A percentile compares a stretch with the other conserved stretches of the same genome.
Conservation (phyloP, 2,329 filamentous ascomycete species). For the Ophiosphaerella herpotricha region DNA sequence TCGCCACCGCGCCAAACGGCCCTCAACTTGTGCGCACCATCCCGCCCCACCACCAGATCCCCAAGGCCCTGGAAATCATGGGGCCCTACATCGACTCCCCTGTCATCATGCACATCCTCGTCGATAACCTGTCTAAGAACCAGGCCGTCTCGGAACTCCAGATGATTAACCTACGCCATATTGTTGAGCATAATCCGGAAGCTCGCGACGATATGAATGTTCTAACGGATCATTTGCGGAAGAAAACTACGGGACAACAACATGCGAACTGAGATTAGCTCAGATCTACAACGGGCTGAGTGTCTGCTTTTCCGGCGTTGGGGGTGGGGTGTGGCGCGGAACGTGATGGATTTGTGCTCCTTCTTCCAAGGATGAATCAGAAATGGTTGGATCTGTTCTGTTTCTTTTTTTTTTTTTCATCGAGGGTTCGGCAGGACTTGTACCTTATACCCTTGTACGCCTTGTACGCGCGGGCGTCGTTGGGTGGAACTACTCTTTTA, state of each 20-base stretch:
- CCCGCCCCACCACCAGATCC: slow-evolving; percentile 38
- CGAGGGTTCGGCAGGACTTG: no score
- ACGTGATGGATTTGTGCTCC: no score
- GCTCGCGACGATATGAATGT: slow-evolving; percentile 62
- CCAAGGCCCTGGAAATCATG: slow-evolving; percentile 48
- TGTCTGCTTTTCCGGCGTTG: background rate
- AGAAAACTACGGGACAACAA: slow-evolving; percentile 7
- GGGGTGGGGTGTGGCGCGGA: no score
- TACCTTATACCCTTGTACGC: no score
- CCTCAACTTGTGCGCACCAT: slow-evolving; percentile 5
- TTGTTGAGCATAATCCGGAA: slow-evolving; percentile 68
- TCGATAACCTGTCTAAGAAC: slow-evolving; percentile 28
- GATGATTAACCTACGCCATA: slow-evolving; percentile 72
- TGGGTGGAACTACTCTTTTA: no score
- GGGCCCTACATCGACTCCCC: slow-evolving; percentile 50
- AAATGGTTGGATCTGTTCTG: no score
- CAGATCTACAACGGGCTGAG: background rate
- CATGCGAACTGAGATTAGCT: background rate
- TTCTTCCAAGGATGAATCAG: no score
- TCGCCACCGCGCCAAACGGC: slow-evolving; percentile 12
- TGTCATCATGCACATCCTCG: slow-evolving; percentile 48
- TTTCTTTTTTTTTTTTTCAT: no score
- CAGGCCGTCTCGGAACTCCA: slow-evolving; percentile 56
- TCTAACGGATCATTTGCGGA: slow-evolving; percentile 26
- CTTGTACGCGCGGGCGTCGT: no score